phyloP scores from a whole-genome alignment of 2,329 filamentous ascomycete genomes.

The Fusarium floridanum region DNA sequence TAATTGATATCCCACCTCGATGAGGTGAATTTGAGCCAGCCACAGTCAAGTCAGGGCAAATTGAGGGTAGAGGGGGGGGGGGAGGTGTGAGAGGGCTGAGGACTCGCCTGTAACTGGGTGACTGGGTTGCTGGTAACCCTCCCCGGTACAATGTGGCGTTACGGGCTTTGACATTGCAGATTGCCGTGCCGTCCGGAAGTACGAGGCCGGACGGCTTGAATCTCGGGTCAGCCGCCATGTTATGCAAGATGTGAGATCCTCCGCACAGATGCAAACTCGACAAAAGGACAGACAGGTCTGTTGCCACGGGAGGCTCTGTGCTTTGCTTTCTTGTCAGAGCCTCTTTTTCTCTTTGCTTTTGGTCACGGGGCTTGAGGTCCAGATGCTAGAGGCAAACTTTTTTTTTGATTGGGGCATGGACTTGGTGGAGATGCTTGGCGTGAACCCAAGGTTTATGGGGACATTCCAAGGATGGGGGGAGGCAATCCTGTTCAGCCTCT shows the following conservation, averaged over 20 bases:
- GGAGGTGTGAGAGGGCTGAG: not conserved
- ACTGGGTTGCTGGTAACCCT: not conserved
- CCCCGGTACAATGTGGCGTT: not conserved
- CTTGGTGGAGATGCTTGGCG: slow-evolving; percentile 2
- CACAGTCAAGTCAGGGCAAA: not conserved
- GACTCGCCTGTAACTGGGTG: no score
- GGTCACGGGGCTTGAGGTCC: not conserved
- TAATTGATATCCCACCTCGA: slow-evolving; percentile 3
- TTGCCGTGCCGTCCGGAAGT: slow-evolving; percentile 11
- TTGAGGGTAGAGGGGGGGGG: not conserved
- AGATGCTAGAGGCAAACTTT: slow-evolving; percentile 7
- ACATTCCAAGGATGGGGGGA: slow-evolving; percentile 24
- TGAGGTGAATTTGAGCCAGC: not conserved
- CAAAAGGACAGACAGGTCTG: not conserved
- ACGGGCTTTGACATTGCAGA: not conserved
- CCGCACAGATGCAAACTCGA: slow-evolving; percentile 12
- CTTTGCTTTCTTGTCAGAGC: not conserved
- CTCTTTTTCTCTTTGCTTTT: slow-evolving; percentile 11
- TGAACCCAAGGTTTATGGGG: slow-evolving; percentile 3
- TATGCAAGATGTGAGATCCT: not conserved
- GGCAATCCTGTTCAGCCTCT: not conserved
- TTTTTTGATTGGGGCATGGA: slow-evolving; percentile 3
- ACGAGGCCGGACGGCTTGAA: not conserved
- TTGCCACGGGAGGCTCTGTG: not conserved
- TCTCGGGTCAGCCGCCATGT: slow-evolving; percentile 7